phyloP scores from a whole-genome alignment of 345 rosid genomes.

The Lepidium sativum region DNA sequence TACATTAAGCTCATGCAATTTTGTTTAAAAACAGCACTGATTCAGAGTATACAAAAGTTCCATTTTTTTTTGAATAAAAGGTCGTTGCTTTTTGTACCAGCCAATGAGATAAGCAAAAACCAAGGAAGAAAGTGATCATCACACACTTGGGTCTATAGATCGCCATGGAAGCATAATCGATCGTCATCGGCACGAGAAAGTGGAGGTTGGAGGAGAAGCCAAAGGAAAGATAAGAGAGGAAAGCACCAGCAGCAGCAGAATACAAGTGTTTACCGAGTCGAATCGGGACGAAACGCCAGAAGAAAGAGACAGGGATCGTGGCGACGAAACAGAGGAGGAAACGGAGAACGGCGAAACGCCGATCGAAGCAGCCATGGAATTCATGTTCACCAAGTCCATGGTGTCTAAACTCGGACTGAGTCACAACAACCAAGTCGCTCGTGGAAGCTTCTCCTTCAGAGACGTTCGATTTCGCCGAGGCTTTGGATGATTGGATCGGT shows the following conservation, averaged over 20 bases:
- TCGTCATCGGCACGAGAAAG: constrained; percentile 73
- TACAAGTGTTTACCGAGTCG: constrained; percentile 52
- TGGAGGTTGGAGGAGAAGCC: constrained; percentile 95
- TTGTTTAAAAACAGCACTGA: not conserved
- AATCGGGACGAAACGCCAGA: constrained; percentile 65
- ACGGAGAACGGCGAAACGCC: constrained; percentile 79
- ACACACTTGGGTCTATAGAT: constrained; percentile 64
- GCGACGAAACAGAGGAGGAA: constrained; percentile 85
- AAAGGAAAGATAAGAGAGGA: constrained; percentile 73
- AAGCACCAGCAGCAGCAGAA: constrained; percentile 52
- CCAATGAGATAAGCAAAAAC: constrained; percentile 90
- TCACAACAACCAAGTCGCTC: constrained; percentile 10
- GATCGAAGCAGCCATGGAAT: constrained; percentile 65
- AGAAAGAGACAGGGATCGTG: constrained; percentile 70
- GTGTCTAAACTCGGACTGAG: not conserved
- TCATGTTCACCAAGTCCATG: constrained; percentile 38
- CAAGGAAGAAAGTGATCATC: constrained; percentile 55
- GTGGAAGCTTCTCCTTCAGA: not conserved
- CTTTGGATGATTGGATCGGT: not conserved
- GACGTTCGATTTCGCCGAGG: not conserved
- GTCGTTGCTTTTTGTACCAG: constrained; percentile 35
- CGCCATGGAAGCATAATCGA: constrained; percentile 75
- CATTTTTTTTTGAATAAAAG: no score
- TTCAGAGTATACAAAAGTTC: not conserved
- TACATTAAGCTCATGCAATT: not conserved